phyloP scores from a whole-genome alignment of 441 rosid genomes.

The Pelargonium citronellum region DNA sequence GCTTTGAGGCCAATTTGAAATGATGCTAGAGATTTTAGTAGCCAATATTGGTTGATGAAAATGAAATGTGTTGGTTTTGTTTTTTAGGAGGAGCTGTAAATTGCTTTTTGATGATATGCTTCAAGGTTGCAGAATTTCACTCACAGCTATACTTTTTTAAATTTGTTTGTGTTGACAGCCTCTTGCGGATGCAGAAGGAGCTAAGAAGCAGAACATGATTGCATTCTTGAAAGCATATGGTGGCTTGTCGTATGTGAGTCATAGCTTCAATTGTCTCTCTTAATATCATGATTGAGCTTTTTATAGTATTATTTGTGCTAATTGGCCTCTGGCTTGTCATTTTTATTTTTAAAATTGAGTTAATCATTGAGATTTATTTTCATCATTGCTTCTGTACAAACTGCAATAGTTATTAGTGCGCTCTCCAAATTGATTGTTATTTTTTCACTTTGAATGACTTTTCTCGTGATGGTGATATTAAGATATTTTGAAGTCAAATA shows the following conservation, averaged over 20 bases:
- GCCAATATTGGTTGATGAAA: too few species aligned
- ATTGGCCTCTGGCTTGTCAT: background rate
- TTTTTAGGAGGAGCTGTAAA: too few species aligned
- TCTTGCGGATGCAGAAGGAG: constrained; percentile 98
- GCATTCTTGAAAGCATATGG: constrained; percentile 74
- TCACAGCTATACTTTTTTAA: background rate
- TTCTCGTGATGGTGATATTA: background rate
- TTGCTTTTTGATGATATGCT: too few species aligned
- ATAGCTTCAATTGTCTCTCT: too few species aligned
- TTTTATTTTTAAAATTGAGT: too few species aligned
- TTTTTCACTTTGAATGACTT: background rate
- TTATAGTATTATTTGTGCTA: too few species aligned
- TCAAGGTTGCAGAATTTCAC: too few species aligned
- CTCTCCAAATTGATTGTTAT: background rate
- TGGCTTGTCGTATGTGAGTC: constrained; percentile 81
- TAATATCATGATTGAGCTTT: background rate
- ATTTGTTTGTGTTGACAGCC: constrained; percentile 45
- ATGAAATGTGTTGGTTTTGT: too few species aligned
- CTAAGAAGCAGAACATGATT: constrained; percentile 67
- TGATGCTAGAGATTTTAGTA: too few species aligned
- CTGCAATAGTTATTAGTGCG: background rate
- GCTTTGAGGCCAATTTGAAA: too few species aligned
- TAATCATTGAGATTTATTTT: too few species aligned
- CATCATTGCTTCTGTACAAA: too few species aligned
- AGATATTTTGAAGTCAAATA: background rate